Percentiles rank a stretch among this genome's conserved stretches.
Conservation (phyloP, 495 filamentous ascomycete species). For the Podospora tetraspora region DNA sequence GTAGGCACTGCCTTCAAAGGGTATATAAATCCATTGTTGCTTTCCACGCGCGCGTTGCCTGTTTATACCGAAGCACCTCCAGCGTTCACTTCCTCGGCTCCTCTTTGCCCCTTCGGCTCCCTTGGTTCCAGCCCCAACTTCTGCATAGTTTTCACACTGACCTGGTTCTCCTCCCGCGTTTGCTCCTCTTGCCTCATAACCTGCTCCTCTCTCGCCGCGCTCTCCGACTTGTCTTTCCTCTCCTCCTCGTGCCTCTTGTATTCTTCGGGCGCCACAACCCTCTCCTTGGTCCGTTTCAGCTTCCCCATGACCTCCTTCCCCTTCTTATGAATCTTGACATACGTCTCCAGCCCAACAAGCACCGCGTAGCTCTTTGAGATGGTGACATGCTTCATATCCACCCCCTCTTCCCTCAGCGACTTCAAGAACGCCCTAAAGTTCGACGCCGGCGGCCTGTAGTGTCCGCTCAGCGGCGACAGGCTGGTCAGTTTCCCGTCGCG, state of each 20-base stretch:
- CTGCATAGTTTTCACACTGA: slow-evolving; percentile 30
- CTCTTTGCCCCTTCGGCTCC: slow-evolving; percentile 24
- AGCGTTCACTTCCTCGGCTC: neutral
- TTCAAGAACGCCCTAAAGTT: slow-evolving; percentile 80
- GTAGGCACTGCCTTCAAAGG: neutral
- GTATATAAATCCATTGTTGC: neutral
- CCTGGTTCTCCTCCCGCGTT: slow-evolving; percentile 34
- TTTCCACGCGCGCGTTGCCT: too few species aligned
- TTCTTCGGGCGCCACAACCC: slow-evolving; percentile 42
- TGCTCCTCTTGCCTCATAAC: slow-evolving; percentile 33
- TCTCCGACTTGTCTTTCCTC: slow-evolving; percentile 43
- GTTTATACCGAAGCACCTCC: neutral
- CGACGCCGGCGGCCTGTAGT: slow-evolving; percentile 75
- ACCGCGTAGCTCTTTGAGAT: slow-evolving; percentile 79
- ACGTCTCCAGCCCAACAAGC: slow-evolving; percentile 76
- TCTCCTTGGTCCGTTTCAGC: slow-evolving; percentile 28
- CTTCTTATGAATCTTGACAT: slow-evolving; percentile 57
- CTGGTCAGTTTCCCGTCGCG: slow-evolving; percentile 65
- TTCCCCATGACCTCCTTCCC: slow-evolving; percentile 44
- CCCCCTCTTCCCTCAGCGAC: slow-evolving; percentile 63
- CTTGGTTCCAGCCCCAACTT: slow-evolving; percentile 27
- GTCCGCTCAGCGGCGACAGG: slow-evolving; percentile 61
- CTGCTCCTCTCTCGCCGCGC: slow-evolving; percentile 44
- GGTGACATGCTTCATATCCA: slow-evolving; percentile 70
- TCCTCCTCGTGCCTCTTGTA: slow-evolving; percentile 38